Base-by-base conservation (phyloP, 805 yeast genomes). In the Saccharomycopsis sp. region DNA sequence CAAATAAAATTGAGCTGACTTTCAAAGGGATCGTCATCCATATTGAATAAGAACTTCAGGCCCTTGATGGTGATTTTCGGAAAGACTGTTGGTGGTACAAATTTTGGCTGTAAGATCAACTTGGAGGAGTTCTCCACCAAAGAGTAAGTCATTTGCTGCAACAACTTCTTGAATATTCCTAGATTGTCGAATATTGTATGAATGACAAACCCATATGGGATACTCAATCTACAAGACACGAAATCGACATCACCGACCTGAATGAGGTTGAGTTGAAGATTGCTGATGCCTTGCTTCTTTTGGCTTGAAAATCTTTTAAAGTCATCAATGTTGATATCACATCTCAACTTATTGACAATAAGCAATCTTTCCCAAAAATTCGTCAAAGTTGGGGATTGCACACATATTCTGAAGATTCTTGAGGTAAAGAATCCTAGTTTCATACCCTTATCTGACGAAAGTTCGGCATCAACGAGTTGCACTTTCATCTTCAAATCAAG, bases 1-100 rank as follows among this genome's bases (percentile, higher is more conserved):
- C 70, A 77, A 20, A 80, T 73, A 52, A 73, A 64, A 17, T 74
- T 70, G 35, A 88, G 60, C 51, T 84, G 78, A 5, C 77, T 65
- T 58, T 89, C 97, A 56, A 88, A 87, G 5, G 94, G 89, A 58
- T 89, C 96, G 57, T 84, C 94, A 42, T 84, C 95, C 48, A 87
- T 66, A 18, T 80, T 68, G 29, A 87, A 61, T 4, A 80, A 64
- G 48, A 84, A 65, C 30, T 72, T 63, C 4, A 64, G 64, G 0
- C 94, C 65, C 31, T 62, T 68, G 27, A 87, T 50, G 17, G 70
- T 67, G 2, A 85, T 60, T 16, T 60, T 62, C 10, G 88, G 88
- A 5, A 89, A 62, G 13, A 61, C 46, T 3, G 64, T 48, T 0
- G 73, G 68, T n/a, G 60, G 62, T 13, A 55, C 61, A 2, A 59